These are phyloP conservation scores for Suhomyces ambrosiae DNA, from an alignment of 1,139 yeast species.

Conservation along the genomic window DNA sequence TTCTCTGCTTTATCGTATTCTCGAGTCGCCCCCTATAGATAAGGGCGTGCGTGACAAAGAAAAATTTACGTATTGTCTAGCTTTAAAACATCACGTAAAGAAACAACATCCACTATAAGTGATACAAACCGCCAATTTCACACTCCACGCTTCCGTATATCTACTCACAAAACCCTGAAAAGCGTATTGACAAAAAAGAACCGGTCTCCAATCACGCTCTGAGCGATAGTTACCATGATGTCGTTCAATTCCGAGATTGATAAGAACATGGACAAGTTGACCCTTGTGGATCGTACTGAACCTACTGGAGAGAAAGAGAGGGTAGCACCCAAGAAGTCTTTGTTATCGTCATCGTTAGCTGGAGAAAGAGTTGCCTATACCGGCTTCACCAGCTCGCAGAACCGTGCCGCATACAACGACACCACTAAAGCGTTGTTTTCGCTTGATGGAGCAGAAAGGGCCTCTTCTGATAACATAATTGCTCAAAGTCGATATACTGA, in stretches of 20 bases:
- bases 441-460: conserved; percentile 7
- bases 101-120: too few species aligned
- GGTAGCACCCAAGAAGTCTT: conserved; percentile 23
- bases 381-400: neutral
- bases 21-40: conserved; percentile 8
- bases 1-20: conserved; percentile 1
- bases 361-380: conserved; percentile 16
- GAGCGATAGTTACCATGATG: too few species aligned
- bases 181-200: too few species aligned
- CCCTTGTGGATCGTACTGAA: conserved; percentile 9
- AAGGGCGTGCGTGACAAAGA: conserved; percentile 11
- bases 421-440: conserved; percentile 11
- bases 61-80: conserved; percentile 5
- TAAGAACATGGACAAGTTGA: conserved; percentile 11
- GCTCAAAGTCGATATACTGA: conserved; percentile 19
- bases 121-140: too few species aligned
- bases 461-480: conserved; percentile 6
- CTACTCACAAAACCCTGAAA: too few species aligned
- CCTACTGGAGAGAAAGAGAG: conserved; percentile 1
- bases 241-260: conserved; percentile 13
- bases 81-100: conserved; percentile 1
- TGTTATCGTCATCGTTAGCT: conserved; percentile 32
- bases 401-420: conserved; percentile 1
- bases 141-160: too few species aligned
- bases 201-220: too few species aligned